Conservation (phyloP, 306 rosid genomes). For the Inga laurina region DNA sequence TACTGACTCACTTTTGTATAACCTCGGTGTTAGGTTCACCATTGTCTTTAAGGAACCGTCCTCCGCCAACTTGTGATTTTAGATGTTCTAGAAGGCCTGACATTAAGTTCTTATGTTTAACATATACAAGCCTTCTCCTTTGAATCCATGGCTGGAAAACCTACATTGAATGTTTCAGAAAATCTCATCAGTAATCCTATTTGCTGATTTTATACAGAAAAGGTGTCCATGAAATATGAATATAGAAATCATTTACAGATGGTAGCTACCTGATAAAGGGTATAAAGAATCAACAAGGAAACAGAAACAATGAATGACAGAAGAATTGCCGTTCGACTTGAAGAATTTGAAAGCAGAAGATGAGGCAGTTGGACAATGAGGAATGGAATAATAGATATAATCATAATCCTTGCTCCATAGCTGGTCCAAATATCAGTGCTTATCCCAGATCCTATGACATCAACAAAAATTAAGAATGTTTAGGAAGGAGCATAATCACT, state of each 20-base stretch:
- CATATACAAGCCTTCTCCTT: conserved; percentile 42
- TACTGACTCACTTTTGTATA: conserved; percentile 36
- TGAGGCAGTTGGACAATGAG: conserved; percentile 69
- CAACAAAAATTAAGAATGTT: background rate
- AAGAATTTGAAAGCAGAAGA: conserved; percentile 47
- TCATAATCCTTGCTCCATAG: conserved; percentile 63
- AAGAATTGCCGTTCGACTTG: conserved; percentile 49
- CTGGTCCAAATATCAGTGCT: conserved; percentile 76
- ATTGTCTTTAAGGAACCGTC: conserved; percentile 37
- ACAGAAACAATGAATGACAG: conserved; percentile 54
- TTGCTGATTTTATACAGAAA: background rate
- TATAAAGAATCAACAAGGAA: conserved; percentile 46
- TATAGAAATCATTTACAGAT: background rate
- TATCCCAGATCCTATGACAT: conserved; percentile 61
- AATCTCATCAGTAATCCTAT: background rate
- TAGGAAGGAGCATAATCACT: background rate
- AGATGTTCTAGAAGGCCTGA: conserved; percentile 44
- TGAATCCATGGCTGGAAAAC: conserved; percentile 53
- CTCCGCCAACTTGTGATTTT: conserved; percentile 28
- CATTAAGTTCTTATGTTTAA: conserved; percentile 47
- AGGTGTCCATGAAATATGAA: background rate
- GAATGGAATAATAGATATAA: conserved; percentile 58
- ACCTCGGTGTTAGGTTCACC: conserved; percentile 42
- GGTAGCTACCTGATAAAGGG: conserved; percentile 59
- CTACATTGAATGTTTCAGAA: conserved; percentile 16